phyloP scores from a whole-genome alignment of 2,329 filamentous ascomycete genomes.

The Aspergillus sp. region DNA sequence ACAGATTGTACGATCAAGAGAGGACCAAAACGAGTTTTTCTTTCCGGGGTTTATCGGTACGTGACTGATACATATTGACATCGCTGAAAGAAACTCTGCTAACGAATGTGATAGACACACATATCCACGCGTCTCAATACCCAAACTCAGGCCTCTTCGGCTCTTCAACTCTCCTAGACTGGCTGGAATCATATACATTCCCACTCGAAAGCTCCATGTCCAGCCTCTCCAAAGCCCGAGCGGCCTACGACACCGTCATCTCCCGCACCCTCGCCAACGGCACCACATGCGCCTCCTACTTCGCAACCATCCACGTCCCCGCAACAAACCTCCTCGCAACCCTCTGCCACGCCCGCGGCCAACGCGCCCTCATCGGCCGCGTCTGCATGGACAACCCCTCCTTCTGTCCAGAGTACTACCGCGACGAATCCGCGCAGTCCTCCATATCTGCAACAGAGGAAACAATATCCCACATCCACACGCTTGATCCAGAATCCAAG shows the following conservation, averaged over 20 bases:
- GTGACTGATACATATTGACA: conserved; percentile 2
- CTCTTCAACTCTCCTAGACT: conserved; percentile 86
- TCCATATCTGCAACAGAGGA: conserved; percentile 58
- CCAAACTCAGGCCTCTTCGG: conserved; percentile 94
- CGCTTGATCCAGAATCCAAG: conserved; percentile 61
- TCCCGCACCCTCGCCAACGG: conserved; percentile 80
- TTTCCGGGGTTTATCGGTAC: conserved; percentile 51
- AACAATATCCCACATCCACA: conserved; percentile 65
- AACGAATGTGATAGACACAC: conserved; percentile 65
- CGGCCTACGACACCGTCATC: conserved; percentile 76
- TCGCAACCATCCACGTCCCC: conserved; percentile 80
- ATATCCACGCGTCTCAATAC: conserved; percentile 93
- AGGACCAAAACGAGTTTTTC: conserved; percentile 44
- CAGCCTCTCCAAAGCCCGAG: conserved; percentile 24
- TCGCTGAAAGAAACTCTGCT: neutral
- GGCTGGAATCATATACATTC: conserved; percentile 93
- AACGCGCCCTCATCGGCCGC: conserved; percentile 85
- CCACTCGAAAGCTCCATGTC: conserved; percentile 80
- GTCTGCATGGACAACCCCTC: conserved; percentile 84
- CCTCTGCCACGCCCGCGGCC: conserved; percentile 75
- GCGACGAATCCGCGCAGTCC: conserved; percentile 65
- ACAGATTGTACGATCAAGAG: conserved; percentile 37
- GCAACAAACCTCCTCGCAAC: conserved; percentile 90
- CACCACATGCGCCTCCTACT: conserved; percentile 94
- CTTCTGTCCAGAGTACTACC: conserved; percentile 73